Conservation (phyloP, 2,329 filamentous ascomycete species). For the Davidsoniella virescens region DNA sequence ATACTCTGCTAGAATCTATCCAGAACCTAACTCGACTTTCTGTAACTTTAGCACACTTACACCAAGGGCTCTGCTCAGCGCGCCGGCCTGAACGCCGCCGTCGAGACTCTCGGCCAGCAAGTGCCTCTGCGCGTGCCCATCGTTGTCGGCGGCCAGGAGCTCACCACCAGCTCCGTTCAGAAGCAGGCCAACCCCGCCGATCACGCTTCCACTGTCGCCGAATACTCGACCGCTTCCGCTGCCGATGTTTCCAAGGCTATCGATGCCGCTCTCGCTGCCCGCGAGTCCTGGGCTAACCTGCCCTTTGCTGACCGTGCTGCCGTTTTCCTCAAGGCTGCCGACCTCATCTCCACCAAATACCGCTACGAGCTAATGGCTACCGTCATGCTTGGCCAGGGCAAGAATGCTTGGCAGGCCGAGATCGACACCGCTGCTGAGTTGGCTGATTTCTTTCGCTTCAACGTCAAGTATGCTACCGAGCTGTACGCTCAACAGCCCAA, state of each 20-base stretch:
- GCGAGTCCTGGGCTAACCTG: constrained; percentile 68
- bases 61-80: constrained; percentile 67
- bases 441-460: constrained; percentile 85
- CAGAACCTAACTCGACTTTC: background rate
- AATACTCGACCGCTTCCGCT: constrained; percentile 66
- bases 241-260: constrained; percentile 68
- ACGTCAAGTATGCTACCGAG: constrained; percentile 85
- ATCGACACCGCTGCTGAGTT: constrained; percentile 90
- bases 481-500: constrained; percentile 74
- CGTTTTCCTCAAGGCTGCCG: constrained; percentile 89
- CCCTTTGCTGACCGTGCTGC: constrained; percentile 84
- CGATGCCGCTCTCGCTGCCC: constrained; percentile 68
- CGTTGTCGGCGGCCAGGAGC: constrained; percentile 56
- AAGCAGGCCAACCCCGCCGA: constrained; percentile 72
- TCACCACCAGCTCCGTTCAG: constrained; percentile 48
- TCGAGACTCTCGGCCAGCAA: constrained; percentile 52
- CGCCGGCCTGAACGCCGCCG: constrained; percentile 55
- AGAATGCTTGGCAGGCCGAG: constrained; percentile 99
- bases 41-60: constrained; percentile 58
- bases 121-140: constrained; percentile 65
- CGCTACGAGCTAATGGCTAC: constrained; percentile 92
- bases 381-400: constrained; percentile 91
- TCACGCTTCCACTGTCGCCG: constrained; percentile 60
- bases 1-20: background rate
- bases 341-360: constrained; percentile 82